Evolutionary conservation across 1,139 yeast genomes (phyloP).

Genomic region (Protomyces inouyei): DNA sequence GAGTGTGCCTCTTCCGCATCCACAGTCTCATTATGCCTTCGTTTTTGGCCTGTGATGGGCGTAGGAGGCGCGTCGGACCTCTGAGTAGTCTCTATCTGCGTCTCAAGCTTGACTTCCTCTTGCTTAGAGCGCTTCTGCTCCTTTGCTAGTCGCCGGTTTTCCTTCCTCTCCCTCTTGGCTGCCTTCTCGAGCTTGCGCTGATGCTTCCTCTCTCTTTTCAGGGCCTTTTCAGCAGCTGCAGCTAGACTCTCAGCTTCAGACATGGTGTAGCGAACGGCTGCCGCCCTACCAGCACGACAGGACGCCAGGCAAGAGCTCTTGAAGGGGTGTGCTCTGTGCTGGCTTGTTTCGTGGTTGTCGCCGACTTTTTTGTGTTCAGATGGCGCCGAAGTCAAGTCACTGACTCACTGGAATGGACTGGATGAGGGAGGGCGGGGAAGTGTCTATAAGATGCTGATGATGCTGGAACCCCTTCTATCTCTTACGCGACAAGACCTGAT

Average conservation of each 20-base stretch:
- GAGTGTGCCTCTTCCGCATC: too few species aligned
- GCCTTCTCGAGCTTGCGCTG: background rate
- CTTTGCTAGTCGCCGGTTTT: background rate
- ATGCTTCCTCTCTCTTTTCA: background rate
- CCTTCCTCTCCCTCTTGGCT: background rate
- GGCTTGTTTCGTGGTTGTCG: too few species aligned
- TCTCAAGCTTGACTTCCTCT: background rate
- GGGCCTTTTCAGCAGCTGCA: background rate
- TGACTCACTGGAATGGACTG: background rate
- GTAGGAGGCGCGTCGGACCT: too few species aligned
- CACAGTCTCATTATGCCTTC: too few species aligned
- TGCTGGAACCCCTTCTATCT: constrained; percentile 44
- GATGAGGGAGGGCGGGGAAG: background rate
- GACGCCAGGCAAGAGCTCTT: too few species aligned
- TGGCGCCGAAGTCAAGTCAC: too few species aligned
- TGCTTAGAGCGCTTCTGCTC: background rate
- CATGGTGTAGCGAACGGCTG: too few species aligned
- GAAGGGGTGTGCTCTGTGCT: too few species aligned
- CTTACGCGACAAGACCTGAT: constrained; percentile 73
- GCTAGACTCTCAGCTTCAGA: background rate
- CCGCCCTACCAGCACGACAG: too few species aligned
- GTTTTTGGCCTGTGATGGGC: too few species aligned
- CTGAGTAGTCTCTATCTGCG: too few species aligned
- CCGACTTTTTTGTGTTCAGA: too few species aligned
- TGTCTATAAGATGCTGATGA: background rate